Base-by-base conservation (phyloP, 2,329 filamentous ascomycete species). In the Neofusicoccum kwambonambiense region DNA sequence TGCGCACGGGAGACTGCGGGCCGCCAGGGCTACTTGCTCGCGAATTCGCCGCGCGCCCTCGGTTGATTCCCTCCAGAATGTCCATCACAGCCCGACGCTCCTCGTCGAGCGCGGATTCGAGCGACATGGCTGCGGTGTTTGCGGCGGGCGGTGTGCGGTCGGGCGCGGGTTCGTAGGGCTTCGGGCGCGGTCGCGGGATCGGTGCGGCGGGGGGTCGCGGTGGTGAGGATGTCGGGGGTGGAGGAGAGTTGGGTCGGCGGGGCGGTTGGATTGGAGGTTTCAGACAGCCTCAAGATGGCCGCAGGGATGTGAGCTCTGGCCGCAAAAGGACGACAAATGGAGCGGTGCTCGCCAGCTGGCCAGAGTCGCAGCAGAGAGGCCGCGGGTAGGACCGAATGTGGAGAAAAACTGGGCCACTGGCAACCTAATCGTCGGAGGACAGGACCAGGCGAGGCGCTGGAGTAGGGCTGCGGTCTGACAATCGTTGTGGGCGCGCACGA, bases 81-180 rank as follows among this genome's bases (percentile, higher is more conserved):
- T 87, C 87, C 69, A 92, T 81, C 44, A 93, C 88, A 78, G 92
- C 90, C 68, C 84, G 83, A 67, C 90, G 86, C 81, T 94, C 91
- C 80, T 92, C 89, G 74, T 93, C 90, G 68, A 93, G 82, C 69
- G 89, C 86, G 56, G 89, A 86, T 78, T 92, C 90, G 72, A 93
- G 86, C 72, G 90, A 92, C 89, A 92, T 92, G 54, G 56, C n/a
- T n/a, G 56, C 50, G 37, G 54, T 13, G n/a, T 45, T 47, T 39
- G 7, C 41, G n/a, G 42, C 15, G 22, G 65, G 67, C 54, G 17
- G 44, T 8, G n/a, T n/a, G n/a, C 35, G 54, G 52, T 52, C 13
- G 37, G 51, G 27, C 3, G 19, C 15, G 27, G 15, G 19, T 57
- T 22, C 19, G 62, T 34, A 34, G 8, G 19, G 44, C 11, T 13